Percentiles rank a stretch among this genome's conserved stretches.
These are phyloP conservation scores for Lepidium africanum DNA, from an alignment of 345 rosid species.

Conservation along the genomic window DNA sequence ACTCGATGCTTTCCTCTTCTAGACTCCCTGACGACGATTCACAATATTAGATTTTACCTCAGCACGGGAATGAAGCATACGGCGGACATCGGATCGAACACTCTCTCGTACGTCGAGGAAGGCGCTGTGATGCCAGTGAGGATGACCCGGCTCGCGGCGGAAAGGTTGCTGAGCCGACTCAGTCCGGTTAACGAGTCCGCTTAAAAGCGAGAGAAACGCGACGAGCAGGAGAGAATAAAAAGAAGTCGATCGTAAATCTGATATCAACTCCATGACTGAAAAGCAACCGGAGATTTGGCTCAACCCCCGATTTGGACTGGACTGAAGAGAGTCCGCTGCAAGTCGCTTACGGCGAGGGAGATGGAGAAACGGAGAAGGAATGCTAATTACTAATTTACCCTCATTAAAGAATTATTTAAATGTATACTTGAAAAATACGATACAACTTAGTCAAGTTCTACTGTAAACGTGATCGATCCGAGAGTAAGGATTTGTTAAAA, in stretches of 20 bases:
- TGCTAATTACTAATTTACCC: no score
- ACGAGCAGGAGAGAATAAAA: not conserved
- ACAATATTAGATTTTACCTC: conserved; percentile 43
- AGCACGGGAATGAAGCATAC: conserved; percentile 96
- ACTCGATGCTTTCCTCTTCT: not conserved
- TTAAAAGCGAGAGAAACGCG: conserved; percentile 19
- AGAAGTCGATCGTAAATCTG: conserved; percentile 5
- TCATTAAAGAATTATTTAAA: no score
- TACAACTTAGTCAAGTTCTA: no score
- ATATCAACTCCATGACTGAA: conserved; percentile 32
- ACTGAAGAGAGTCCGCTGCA: conserved; percentile 8
- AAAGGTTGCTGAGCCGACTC: conserved; percentile 68
- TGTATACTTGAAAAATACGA: no score
- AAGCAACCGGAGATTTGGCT: conserved; percentile 11
- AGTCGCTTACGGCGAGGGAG: not conserved
- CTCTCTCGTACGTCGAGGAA: conserved; percentile 82
- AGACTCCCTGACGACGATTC: not conserved
- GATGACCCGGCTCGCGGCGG: conserved; percentile 86
- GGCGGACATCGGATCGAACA: conserved; percentile 88
- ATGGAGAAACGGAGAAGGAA: not conserved
- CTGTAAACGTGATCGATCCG: no score
- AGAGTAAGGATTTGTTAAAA: no score
- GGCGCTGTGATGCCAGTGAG: conserved; percentile 99
- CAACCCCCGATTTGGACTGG: conserved; percentile 23
- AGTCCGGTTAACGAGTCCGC: conserved; percentile 36